Evolutionary conservation across 2,329 filamentous ascomycete genomes (phyloP), one percentile per base, ranked within the genome.

Genomic region (Ophiostoma sp.): DNA sequence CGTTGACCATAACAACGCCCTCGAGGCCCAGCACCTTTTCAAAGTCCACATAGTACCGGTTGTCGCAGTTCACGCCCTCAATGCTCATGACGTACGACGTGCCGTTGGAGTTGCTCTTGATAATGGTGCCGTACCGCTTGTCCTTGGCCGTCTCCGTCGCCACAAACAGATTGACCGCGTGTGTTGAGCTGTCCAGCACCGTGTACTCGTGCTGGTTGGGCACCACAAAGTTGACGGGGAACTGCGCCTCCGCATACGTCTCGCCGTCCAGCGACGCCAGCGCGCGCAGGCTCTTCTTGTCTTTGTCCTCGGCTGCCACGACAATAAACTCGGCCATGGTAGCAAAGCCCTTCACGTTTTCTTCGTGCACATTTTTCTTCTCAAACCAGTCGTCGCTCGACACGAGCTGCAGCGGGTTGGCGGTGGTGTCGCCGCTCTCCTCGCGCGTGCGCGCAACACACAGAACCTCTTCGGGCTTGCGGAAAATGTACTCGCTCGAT

Each of bases 31-130:
- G 86, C 83, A 97, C 93, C 82, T 96, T 97, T 78, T 99, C 95
- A 79, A 96, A 99, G 77, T 99, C 95, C 64, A 97, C 94, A 76
- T 89, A 97, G 62, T 89, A 93, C 1, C 78, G 75, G 15, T 85
- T 81, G 77, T 97, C 89, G 75, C 92, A 87, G 79, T 98, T 97
- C 77, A 98, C 93, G 27, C 87, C 87, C 67, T 87, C 83, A 33
- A 95, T 84, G 79, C 92, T 96, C 73, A 96, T 82, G 15, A 97
- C 92, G 76, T 97, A 99, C 1, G 91, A 95, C 0, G 95, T 99
- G 69, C 95, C 95, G 77, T 99, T 98, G 76, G 93, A 97, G 82
- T 99, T 99, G 77, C 93, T 97, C 86, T 98, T 99, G 80, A 99
- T 88, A 75, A 99, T 92, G 33, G 90, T 90, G 52, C 95, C 95